A percentile compares a stretch with the other conserved stretches of the same genome.
phyloP scores from a whole-genome alignment of 495 filamentous ascomycete species.

The Durotheca rogersii region DNA sequence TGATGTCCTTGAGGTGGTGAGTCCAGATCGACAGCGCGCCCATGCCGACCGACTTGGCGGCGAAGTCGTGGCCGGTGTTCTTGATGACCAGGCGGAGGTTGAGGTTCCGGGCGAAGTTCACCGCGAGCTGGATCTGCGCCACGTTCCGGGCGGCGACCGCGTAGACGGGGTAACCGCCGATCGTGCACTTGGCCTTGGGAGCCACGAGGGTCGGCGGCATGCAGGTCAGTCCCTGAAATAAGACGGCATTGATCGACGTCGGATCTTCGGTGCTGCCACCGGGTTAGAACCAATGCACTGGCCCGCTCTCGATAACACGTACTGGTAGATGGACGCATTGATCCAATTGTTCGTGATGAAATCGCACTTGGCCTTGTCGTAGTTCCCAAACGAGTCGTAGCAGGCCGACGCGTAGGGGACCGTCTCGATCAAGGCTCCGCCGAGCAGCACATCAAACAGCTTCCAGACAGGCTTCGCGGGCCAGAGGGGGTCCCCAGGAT shows the following conservation, averaged over 20 bases:
- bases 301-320: neutral
- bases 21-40: constrained; percentile 52
- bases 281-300: constrained; percentile 10
- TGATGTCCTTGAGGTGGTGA: constrained; percentile 47
- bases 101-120: constrained; percentile 62
- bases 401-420: constrained; percentile 52
- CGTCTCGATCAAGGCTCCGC: constrained; percentile 48
- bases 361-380: constrained; percentile 43
- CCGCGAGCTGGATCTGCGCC: constrained; percentile 58
- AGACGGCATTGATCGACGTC: constrained; percentile 47
- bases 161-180: constrained; percentile 58
- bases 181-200: constrained; percentile 47
- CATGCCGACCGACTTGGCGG: constrained; percentile 51
- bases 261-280: constrained; percentile 36
- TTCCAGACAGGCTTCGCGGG: constrained; percentile 45
- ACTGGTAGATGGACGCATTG: constrained; percentile 36
- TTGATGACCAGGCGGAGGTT: constrained; percentile 64
- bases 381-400: constrained; percentile 48
- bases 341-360: constrained; percentile 39
- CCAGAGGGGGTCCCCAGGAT: constrained; percentile 51
- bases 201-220: constrained; percentile 43
- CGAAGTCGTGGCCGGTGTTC: constrained; percentile 57
- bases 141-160: constrained; percentile 55
- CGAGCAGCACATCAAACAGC: constrained; percentile 45
- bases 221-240: constrained; percentile 43